Conservation (phyloP, 352 stramenopile genomes). For the Paralagenidium karlingii region DNA sequence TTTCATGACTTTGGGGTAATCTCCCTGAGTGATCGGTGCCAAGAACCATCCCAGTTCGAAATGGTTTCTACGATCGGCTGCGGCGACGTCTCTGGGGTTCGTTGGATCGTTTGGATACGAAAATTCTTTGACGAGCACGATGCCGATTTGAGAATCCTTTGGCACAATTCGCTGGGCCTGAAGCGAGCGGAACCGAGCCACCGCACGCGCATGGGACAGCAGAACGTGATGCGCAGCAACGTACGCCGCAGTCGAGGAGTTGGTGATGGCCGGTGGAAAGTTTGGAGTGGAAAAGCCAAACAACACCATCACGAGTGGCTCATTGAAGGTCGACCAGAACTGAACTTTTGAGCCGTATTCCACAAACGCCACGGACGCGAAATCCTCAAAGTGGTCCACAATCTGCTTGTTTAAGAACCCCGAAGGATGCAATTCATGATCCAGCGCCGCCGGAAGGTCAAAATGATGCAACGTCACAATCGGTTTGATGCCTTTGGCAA, state of each 20-base stretch:
- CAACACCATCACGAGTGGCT: slow-evolving; percentile 65
- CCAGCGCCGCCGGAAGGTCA: slow-evolving; percentile 70
- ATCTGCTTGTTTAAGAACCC: slow-evolving; percentile 21
- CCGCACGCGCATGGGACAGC: slow-evolving; percentile 72
- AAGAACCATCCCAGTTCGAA: slow-evolving; percentile 82
- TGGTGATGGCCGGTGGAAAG: slow-evolving; percentile 14
- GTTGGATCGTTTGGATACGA: slow-evolving; percentile 45
- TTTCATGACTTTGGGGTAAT: slow-evolving; percentile 82
- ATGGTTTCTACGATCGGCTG: slow-evolving; percentile 51
- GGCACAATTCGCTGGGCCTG: slow-evolving; percentile 8
- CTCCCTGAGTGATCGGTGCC: slow-evolving; percentile 61
- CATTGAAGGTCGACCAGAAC: slow-evolving; percentile 89
- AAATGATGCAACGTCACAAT: slow-evolving; percentile 86
- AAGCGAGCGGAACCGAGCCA: slow-evolving; percentile 50
- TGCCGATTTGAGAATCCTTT: slow-evolving; percentile 69
- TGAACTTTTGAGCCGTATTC: slow-evolving; percentile 82
- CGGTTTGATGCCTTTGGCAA: slow-evolving; percentile 50
- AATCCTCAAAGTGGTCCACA: slow-evolving; percentile 41
- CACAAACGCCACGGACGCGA: slow-evolving; percentile 75
- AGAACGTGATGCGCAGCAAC: slow-evolving; percentile 67
- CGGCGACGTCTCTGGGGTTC: slow-evolving; percentile 14
- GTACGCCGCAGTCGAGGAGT: slow-evolving; percentile 17
- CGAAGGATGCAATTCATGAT: slow-evolving; percentile 42
- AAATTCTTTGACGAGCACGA: slow-evolving; percentile 70
- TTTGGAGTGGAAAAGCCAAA: slow-evolving; percentile 67